Evolutionary conservation across 257 asterid species (phyloP), one percentile per base, ranked within the genome.

Genomic region (Solanum pimpinellifolium): DNA sequence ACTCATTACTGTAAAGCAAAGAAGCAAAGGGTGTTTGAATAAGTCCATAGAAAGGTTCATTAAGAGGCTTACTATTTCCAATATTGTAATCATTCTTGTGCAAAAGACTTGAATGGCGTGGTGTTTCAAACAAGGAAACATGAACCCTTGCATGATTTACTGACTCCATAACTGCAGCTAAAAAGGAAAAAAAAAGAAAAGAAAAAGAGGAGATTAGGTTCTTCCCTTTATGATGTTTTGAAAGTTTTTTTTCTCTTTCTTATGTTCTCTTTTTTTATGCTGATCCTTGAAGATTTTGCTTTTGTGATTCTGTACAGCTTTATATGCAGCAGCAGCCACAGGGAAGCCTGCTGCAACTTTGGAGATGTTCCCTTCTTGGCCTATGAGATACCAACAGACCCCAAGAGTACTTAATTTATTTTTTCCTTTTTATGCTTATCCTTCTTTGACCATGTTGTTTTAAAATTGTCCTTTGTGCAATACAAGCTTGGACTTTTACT

Each of bases 281-380:
- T 86, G 93, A 93, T 92, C 86, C 89, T 90, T 83, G 89, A 89
- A 93, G 95, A 94, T 93, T 88, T 93, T 88, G 91, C 88, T 89
- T 91, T 84, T 92, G 91, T 90, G 95, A 91, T 94, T 89, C 90
- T 86, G 73, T 92, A 93, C 99, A 97, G 99, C 96, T 93, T 95
- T 94, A 88, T 93, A 91, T 93, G 84, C 93, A 69, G 84, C 93
- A 77, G 84, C 60, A 13, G 59, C 88, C 88, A 93, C 85, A 49
- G 85, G 69, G 20, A 81, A 92, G 87, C 97, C 99, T 91, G 98
- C 98, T 80, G 95, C 98, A 87, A 95, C 98, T 86, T 97, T 96
- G 94, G 98, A 97, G 83, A 96, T 96, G 97, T 97, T 97, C 94
- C 99, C 98, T 85, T 96, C 98, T 90, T 92, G 97, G 97, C 98